Base-by-base conservation (phyloP, 2,329 filamentous ascomycete species). In the Monosporascus sp. region DNA sequence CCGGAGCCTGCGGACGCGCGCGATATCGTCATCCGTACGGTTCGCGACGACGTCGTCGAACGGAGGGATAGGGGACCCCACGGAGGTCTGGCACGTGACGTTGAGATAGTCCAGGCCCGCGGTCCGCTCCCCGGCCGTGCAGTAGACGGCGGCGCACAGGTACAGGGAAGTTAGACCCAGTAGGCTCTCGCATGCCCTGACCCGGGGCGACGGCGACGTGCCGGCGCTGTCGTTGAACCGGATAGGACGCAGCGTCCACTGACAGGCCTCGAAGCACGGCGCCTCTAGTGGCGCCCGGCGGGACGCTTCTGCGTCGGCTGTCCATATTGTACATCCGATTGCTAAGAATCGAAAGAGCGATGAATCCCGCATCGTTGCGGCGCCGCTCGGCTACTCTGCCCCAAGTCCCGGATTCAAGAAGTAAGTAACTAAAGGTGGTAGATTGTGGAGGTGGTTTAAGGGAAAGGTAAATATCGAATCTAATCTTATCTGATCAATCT, bases 121-220 rank as follows among this genome's bases (percentile, higher is more conserved):
- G 1, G 55, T 54, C 8, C 62, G 55, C 3, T 66, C 63, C 1
- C 56, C 61, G 3, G 55, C 54, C 31, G 58, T 57, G 55, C 74
- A 76, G 59, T 72, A 69, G 3, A 67, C 57, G 4, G 63, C 56
- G 11, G 71, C 45, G 38, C 75, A 78, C 0, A 76, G 53, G 17
- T 70, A 74, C 8, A 74, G 56, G 2, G 72, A 74, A 19, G 54
- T 51, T 19, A 63, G 53, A 16, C 37, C 57, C 27, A 66, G 56
- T 0, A 52, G 57, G 35, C 69, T 73, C 31, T 63, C 55, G 52
- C 72, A 74, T 1, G 59, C 49, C 16, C 56, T 55, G 16, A 57
- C 55, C 6, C 55, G 51, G 7, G 57, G 58, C 6, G 60, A 59
- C 19, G 57, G 54, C 3, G 59, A 54, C 17, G 48, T 35, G 35